Evolutionary conservation across 371 early-diverging fungal species (phyloP), one percentile per base, ranked within the genome.

Genomic region (Lichtheimia ornata): DNA sequence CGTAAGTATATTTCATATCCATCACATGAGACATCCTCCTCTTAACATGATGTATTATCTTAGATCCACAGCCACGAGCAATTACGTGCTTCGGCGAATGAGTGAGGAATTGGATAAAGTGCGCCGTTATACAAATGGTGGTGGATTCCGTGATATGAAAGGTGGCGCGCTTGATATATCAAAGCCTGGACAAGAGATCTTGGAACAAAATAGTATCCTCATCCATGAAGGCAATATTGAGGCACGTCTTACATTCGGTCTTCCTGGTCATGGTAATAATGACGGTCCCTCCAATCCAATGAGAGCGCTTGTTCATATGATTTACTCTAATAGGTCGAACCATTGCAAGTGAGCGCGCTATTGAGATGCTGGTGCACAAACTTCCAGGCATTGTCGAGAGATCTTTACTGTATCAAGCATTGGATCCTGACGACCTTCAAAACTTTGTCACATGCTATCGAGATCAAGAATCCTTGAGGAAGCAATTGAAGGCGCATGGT

Each of bases 401-500:
- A 17, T 15, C 50, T 4, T 41, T 58, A 15, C 4, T 35, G 17
- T 56, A 43, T 24, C 2, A 47, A 7, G 13, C 50, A 28, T 17
- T 50, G n/a, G 47, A 61, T 28, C 35, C n/a, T n/a, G 22, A 25
- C 11, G 44, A 53, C 14, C 24, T 61, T 7, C 14, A 61, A 27
- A 17, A 11, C 6, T 30, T 28, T 47, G 17, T 53, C 14, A 28
- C 30, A 20, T 53, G 28, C 6, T 50, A 53, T 30, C 54, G 47
- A 25, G 61, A 61, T 40, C 61, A 61, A 49, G 30, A 61, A 18
- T 61, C 54, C 54, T 54, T 61, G 3, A 35, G 61, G 0, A 40
- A 15, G 2, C 47, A 54, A n/a, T 24, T 61, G 28, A 5, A 42
- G 5, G 25, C 13, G 5, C n/a, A 30, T 18, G 13, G 61, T 61